phyloP scores from a whole-genome alignment of 192 early-diverging fungal genomes.

The Mortierella alpina region DNA sequence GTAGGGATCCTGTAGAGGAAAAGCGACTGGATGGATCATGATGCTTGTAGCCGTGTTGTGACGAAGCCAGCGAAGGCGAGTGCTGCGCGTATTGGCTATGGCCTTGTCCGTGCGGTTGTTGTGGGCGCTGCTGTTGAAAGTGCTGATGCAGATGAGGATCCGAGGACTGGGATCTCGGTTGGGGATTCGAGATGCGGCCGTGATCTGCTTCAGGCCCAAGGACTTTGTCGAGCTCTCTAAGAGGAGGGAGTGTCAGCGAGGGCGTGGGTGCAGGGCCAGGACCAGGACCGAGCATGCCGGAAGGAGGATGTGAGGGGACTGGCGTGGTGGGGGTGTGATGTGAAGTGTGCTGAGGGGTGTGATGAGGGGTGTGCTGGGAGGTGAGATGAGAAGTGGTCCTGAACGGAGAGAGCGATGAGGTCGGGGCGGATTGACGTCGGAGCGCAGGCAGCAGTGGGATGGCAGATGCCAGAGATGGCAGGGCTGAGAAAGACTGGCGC shows the following conservation, averaged over 20 bases:
- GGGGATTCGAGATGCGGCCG: slow-evolving; percentile 10
- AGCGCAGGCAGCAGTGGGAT: neutral
- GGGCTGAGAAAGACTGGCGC: neutral
- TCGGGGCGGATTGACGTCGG: neutral
- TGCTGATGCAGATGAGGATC: slow-evolving; percentile 49
- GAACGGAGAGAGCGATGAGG: neutral
- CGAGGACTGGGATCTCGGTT: slow-evolving; percentile 38
- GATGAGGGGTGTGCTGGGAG: neutral
- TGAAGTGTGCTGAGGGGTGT: neutral
- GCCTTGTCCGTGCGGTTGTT: slow-evolving; percentile 2
- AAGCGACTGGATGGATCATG: slow-evolving; percentile 30
- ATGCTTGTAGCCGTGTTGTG: slow-evolving; percentile 1
- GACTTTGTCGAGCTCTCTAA: slow-evolving; percentile 33
- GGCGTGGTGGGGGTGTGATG: neutral
- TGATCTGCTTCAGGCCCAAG: slow-evolving; percentile 29
- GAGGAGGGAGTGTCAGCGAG: slow-evolving; percentile 39
- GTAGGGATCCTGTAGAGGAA: slow-evolving; percentile 15
- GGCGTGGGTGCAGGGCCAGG: slow-evolving; percentile 48
- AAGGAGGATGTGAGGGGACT: neutral
- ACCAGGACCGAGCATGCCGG: slow-evolving; percentile 48
- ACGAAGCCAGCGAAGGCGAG: neutral
- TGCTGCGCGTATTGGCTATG: neutral
- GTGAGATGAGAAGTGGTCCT: neutral
- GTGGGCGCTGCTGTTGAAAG: slow-evolving; percentile 24
- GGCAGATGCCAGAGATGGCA: neutral